phyloP scores from a whole-genome alignment of 2,329 filamentous ascomycete genomes.

The Chaetomium olivaceum region DNA sequence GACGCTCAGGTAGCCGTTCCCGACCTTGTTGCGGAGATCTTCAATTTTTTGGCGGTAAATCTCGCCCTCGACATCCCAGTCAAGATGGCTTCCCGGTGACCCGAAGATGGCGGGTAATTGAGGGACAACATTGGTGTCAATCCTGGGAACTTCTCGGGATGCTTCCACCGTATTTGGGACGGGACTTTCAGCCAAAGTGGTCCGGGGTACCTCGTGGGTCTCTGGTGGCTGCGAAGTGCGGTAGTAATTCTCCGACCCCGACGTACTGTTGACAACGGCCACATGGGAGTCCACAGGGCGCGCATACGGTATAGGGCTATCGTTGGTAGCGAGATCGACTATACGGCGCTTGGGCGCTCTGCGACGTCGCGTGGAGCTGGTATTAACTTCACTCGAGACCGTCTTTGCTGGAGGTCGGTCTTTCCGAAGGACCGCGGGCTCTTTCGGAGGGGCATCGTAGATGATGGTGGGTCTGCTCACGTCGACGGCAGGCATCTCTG shows the following conservation, averaged over 20 bases:
- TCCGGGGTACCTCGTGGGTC: conserved; percentile 38
- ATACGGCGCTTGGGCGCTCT: conserved; percentile 63
- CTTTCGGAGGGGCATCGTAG: conserved; percentile 49
- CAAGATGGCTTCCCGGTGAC: conserved; percentile 43
- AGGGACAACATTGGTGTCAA: conserved; percentile 42
- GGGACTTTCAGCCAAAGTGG: conserved; percentile 37
- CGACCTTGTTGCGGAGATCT: conserved; percentile 79
- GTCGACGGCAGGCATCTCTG: conserved; percentile 63
- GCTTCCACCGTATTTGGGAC: conserved; percentile 35
- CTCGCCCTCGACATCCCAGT: conserved; percentile 71
- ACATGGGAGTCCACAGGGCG: conserved; percentile 37
- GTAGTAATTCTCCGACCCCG: conserved; percentile 43
- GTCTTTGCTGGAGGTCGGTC: conserved; percentile 56
- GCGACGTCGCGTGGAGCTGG: conserved; percentile 60
- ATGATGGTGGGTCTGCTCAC: conserved; percentile 68
- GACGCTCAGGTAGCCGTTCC: conserved; percentile 82
- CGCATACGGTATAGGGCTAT: conserved; percentile 37
- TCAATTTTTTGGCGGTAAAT: conserved; percentile 87
- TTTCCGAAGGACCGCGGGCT: conserved; percentile 58
- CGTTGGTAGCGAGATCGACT: conserved; percentile 62
- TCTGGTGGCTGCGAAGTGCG: conserved; percentile 48
- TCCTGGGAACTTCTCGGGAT: conserved; percentile 41
- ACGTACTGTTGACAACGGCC: conserved; percentile 28
- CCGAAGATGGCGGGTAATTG: conserved; percentile 39
- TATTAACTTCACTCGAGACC: conserved; percentile 59